Percentiles rank a stretch among this genome's conserved stretches.
phyloP scores from a whole-genome alignment of 1,284 basidiomycete species.

The Gomphus sp. region DNA sequence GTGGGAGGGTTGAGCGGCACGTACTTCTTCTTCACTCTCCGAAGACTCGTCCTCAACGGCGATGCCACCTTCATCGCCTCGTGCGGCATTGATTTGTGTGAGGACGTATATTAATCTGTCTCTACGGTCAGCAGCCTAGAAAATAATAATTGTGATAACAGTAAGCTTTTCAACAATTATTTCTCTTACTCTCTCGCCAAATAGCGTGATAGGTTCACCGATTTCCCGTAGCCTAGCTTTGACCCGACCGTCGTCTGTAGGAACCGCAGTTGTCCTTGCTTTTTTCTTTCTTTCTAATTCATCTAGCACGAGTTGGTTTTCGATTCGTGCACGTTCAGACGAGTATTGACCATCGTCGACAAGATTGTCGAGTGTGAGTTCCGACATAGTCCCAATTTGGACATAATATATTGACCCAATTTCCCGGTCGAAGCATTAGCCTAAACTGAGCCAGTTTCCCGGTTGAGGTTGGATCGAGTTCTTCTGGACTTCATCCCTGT shows the following conservation, averaged over 20 bases:
- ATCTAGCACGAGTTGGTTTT: constrained; percentile 78
- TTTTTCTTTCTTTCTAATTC: constrained; percentile 95
- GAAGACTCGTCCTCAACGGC: constrained; percentile 61
- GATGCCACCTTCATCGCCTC: constrained; percentile 57
- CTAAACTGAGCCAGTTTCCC: no score
- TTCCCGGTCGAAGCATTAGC: neutral
- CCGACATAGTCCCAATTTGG: constrained; percentile 38
- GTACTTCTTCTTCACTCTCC: constrained; percentile 69
- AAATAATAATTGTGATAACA: constrained; percentile 14
- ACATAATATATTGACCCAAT: neutral
- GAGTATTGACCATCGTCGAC: constrained; percentile 70
- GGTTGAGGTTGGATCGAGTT: no score
- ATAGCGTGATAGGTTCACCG: constrained; percentile 93
- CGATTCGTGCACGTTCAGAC: constrained; percentile 59
- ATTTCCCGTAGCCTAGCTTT: constrained; percentile 83
- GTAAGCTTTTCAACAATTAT: constrained; percentile 10
- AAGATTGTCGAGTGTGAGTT: constrained; percentile 63
- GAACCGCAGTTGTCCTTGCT: constrained; percentile 88
- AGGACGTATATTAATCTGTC: constrained; percentile 91
- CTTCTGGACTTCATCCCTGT: no score
- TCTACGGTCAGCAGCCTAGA: constrained; percentile 75
- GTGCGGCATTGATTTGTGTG: constrained; percentile 79
- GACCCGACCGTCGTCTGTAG: constrained; percentile 93
- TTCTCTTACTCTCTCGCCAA: constrained; percentile 84
- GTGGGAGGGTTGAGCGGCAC: constrained; percentile 15